A percentile compares a stretch with the other conserved stretches of the same genome.
Conservation (phyloP, 2,329 filamentous ascomycete genomes). For the Microthyrium microscopicum region DNA sequence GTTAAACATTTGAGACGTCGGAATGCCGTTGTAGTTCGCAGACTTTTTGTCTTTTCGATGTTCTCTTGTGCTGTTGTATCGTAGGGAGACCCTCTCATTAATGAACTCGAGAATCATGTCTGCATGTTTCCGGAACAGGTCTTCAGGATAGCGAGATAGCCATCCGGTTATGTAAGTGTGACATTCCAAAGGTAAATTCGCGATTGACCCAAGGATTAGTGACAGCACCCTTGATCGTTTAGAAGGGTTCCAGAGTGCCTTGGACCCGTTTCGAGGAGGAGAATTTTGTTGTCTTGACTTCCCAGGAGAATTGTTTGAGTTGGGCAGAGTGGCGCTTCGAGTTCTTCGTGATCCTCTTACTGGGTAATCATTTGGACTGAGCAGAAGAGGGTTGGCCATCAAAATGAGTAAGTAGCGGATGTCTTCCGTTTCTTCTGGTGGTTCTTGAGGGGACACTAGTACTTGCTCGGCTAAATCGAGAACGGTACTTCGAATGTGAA, state of each 20-base stretch:
- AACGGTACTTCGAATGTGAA: conserved; percentile 55
- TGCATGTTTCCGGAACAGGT: conserved; percentile 33
- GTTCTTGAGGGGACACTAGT: conserved; percentile 61
- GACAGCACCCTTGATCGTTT: not conserved
- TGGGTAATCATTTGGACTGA: conserved; percentile 19
- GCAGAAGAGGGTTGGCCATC: conserved; percentile 61
- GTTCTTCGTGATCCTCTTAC: conserved; percentile 10
- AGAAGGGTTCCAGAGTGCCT: conserved; percentile 1
- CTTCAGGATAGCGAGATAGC: not conserved
- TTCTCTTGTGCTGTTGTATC: too few species aligned
- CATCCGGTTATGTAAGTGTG: conserved; percentile 52
- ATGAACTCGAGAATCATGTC: conserved; percentile 53
- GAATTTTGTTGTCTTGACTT: too few species aligned
- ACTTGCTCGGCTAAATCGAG: conserved; percentile 66
- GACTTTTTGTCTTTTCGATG: too few species aligned
- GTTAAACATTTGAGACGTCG: too few species aligned
- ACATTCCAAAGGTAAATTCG: conserved; percentile 61
- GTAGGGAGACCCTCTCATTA: conserved; percentile 51
- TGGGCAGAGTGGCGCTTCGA: too few species aligned
- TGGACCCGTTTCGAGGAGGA: not conserved
- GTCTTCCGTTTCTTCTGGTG: conserved; percentile 50
- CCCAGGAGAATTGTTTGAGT: too few species aligned
- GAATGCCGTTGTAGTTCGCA: too few species aligned
- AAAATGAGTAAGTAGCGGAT: conserved; percentile 65
- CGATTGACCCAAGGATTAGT: conserved; percentile 27